phyloP scores from a whole-genome alignment of 306 rosid genomes.

The Sicyos baderoa region DNA sequence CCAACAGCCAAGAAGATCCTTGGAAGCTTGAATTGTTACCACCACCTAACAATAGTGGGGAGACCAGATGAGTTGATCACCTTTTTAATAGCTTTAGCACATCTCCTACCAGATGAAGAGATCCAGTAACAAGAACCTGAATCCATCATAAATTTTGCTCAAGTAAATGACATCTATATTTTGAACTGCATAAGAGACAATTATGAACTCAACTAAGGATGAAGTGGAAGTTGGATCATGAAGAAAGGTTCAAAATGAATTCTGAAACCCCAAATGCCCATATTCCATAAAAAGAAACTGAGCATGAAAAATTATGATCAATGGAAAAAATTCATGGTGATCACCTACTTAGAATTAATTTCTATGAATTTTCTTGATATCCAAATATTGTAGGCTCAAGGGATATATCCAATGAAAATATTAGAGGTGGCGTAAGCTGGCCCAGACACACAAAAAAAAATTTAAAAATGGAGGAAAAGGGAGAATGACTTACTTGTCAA shows the following conservation, averaged over 20 bases:
- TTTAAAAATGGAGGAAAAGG: background rate
- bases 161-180: background rate
- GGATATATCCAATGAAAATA: too few species aligned
- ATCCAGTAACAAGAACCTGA: conserved; percentile 79
- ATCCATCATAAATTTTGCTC: background rate
- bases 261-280: background rate
- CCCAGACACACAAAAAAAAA: too few species aligned
- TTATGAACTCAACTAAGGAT: background rate
- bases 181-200: background rate
- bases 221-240: background rate
- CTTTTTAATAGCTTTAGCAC: conserved; percentile 38
- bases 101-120: conserved; percentile 62
- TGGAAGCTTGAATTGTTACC: conserved; percentile 4
- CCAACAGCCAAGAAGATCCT: background rate
- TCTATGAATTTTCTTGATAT: too few species aligned
- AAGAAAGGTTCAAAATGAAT: background rate
- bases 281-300: background rate
- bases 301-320: background rate
- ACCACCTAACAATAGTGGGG: background rate
- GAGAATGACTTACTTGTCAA: background rate
- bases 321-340: background rate
- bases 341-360: too few species aligned
- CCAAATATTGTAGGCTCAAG: too few species aligned
- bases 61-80: conserved; percentile 17
- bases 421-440: too few species aligned